Base-by-base conservation (phyloP, 108 stramenopile genomes). In the Cyclotella atomus region DNA sequence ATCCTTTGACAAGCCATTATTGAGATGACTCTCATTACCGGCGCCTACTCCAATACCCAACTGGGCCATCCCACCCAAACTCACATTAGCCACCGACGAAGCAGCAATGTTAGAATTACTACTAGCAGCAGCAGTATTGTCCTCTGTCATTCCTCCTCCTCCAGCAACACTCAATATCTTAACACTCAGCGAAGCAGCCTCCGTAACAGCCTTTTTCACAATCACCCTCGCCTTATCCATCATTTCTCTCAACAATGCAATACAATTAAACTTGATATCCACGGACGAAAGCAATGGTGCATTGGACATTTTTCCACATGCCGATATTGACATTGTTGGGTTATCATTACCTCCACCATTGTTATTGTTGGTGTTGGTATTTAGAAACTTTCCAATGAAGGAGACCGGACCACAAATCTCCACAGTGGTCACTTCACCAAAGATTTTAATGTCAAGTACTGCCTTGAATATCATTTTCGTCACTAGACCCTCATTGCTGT, bases 221-320 rank as follows among this genome's bases (percentile, higher is more conserved):
- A 75, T 38, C 4, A 35, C 3, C 30, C 59, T 36, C 7, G 65
- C 75, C 12, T 61, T 36, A 19, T 44, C 16, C 49, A 75, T 75
- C 57, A 75, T 68, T 20, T 27, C 35, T 17, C 17, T 25, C 4
- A 75, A 27, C 14, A 75, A 65, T 24, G 8, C 32, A 10, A 60
- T 25, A 43, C 75, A 75, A 56, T 75, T 59, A 53, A 75, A 68
- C 19, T 56, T 60, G 33, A 75, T 46, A 30, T 75, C 66, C 19
- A 75, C 66, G 1, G 75, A 57, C 15, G 15, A 60, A 19, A 75
- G 17, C 8, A 67, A 57, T 20, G 36, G 43, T 10, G 34, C 49
- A 17, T 56, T 28, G 7, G 0, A 0, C 29, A 2, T 20, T 44
- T 1, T 5, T 63, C 41, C 33, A 16, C 30, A 15, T 9, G 32